Percentiles rank a stretch among this genome's conserved stretches.
Conservation (phyloP, 176 grass and related monocot genomes). For the bread wheat (Triticum aestivum) region DNA sequence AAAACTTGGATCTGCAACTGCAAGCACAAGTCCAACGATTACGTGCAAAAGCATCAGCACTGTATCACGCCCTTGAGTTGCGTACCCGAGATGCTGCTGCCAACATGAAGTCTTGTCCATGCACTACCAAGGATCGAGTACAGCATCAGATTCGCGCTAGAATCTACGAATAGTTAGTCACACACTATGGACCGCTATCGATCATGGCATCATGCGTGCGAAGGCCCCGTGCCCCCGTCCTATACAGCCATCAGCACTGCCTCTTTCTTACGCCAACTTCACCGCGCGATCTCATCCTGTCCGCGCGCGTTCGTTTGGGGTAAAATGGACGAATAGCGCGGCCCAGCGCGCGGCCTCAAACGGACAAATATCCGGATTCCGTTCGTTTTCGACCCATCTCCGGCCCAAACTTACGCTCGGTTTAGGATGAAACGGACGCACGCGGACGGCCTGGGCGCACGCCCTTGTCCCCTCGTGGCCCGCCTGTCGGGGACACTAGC, state of each 20-base stretch:
- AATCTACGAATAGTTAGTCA: slow-evolving; percentile 5
- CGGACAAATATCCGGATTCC: too few species aligned
- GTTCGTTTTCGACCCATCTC: too few species aligned
- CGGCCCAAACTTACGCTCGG: too few species aligned
- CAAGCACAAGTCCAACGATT: not conserved
- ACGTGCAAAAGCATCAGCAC: not conserved
- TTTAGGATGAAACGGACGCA: too few species aligned
- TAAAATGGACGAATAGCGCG: too few species aligned
- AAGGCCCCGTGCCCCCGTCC: not conserved
- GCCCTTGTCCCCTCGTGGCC: too few species aligned
- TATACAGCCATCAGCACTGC: not conserved
- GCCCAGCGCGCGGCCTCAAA: too few species aligned
- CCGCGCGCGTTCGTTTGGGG: too few species aligned
- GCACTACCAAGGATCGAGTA: slow-evolving; percentile 11
- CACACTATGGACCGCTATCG: not conserved
- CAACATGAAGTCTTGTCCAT: slow-evolving; percentile 23
- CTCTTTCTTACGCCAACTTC: too few species aligned
- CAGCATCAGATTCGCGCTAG: slow-evolving; percentile 41
- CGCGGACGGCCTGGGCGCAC: too few species aligned
- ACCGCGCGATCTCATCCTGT: too few species aligned
- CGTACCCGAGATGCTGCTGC: slow-evolving; percentile 5
- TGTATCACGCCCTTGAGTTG: not conserved
- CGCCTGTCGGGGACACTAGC: too few species aligned
- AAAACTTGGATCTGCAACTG: not conserved
- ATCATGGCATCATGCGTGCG: not conserved